Conservation (phyloP, 1,139 yeast species). For the Pichia sp. region DNA sequence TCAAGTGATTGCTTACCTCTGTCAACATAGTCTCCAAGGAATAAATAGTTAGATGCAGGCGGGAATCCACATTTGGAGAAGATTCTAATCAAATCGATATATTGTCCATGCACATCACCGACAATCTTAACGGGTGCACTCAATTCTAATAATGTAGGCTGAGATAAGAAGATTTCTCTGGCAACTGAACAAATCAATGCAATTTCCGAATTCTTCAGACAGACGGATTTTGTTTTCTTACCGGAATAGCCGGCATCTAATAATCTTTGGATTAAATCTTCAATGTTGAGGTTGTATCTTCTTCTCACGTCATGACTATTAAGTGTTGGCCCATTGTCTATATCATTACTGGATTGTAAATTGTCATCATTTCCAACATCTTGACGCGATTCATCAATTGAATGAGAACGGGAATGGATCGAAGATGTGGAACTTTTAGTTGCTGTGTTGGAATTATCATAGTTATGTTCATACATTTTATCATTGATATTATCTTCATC, state of each 20-base stretch:
- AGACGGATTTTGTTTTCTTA: slow-evolving; percentile 83
- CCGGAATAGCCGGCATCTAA: slow-evolving; percentile 93
- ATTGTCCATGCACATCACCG: slow-evolving; percentile 98
- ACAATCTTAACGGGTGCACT: slow-evolving; percentile 92
- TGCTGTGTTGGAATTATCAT: neutral
- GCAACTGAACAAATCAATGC: slow-evolving; percentile 93
- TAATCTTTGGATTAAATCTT: slow-evolving; percentile 58
- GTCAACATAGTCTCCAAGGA: slow-evolving; percentile 96
- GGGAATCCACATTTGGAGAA: slow-evolving; percentile 99
- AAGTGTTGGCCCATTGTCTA: neutral
- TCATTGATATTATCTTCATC: neutral
- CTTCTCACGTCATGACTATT: slow-evolving; percentile 17
- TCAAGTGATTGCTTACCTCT: slow-evolving; percentile 97
- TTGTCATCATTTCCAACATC: neutral
- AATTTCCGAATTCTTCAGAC: slow-evolving; percentile 85
- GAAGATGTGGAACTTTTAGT: neutral
- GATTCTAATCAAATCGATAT: slow-evolving; percentile 89
- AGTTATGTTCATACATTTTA: neutral
- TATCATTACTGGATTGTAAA: neutral
- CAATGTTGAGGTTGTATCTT: slow-evolving; percentile 62
- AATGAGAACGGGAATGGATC: slow-evolving; percentile 1
- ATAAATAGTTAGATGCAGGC: slow-evolving; percentile 93
- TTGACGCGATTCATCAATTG: neutral
- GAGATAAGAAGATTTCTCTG: slow-evolving; percentile 95
- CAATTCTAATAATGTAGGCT: slow-evolving; percentile 90